Evolutionary conservation across 306 rosid genomes (phyloP), one percentile per base, ranked within the genome.

Genomic region (Cicer judaicum): DNA sequence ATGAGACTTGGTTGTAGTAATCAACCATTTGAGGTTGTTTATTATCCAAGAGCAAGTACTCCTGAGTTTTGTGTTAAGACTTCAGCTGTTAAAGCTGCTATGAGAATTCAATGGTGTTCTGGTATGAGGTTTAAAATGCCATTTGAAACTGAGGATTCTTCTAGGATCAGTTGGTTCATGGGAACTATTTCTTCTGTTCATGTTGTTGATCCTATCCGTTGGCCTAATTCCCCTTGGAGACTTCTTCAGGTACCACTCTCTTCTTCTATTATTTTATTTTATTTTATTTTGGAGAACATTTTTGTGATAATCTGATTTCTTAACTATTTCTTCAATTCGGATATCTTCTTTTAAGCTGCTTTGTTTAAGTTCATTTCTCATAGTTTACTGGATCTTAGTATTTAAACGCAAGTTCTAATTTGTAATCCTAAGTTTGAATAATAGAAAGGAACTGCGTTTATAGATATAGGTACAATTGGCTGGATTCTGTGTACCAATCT

Each of bases 201-300:
- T 61, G 89, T 90, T 66, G 82, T 91, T 13, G 97, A 94, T 69
- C 92, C 93, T 2, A 82, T 90, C 66, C 89, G 91, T 41, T 94
- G 99, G 99, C 95, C 98, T 54, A 83, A 90, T 74, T 94, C 99
- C 2, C 98, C 96, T n/a, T 94, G 99, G 99, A 78, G 99, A 41
- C 93, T 90, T 84, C 98, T 94, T 56, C 97, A 92, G 99, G 98
- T 91, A 84, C 63, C 14, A 46, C 10, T n/a, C 56, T 7, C 39
- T 66, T 16, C 49, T 40, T 8, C 46, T 8, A 7, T 8, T 71
- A 54, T 16, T 19, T 7, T 10, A 18, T 1, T 40, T 13, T 62
- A 18, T 34, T 52, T 16, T 16, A 12, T 49, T 57, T 7, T 14
- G 46, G 56, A 5, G 10, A 7, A 21, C 55, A 39, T 79, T 56